These are phyloP conservation scores for Arabidopsis hybrid DNA, from an alignment of 441 rosid species.

Conservation along the genomic window DNA sequence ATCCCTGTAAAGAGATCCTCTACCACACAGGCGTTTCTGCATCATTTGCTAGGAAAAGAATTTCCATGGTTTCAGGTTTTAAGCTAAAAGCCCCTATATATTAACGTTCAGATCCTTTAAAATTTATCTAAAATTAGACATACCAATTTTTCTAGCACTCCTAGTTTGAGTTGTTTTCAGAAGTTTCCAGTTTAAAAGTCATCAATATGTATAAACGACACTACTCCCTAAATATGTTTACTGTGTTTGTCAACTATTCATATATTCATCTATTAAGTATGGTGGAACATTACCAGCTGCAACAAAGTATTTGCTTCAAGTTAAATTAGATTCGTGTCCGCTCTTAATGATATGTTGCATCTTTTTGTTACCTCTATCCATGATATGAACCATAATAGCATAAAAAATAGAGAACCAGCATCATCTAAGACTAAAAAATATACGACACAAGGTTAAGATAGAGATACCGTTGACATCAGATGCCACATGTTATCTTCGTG, in stretches of 20 bases:
- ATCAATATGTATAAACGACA: too few relatives aligned
- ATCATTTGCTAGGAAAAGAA: constrained; percentile 2
- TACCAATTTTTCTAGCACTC: background rate
- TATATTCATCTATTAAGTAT: background rate
- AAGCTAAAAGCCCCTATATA: background rate
- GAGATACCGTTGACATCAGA: constrained; percentile 68
- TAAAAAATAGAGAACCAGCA: constrained; percentile 12
- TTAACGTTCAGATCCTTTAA: background rate
- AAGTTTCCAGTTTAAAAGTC: background rate
- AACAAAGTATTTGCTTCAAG: constrained; percentile 4
- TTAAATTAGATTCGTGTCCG: background rate
- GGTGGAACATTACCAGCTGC: background rate
- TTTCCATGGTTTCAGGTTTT: background rate
- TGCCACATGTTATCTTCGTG: constrained; percentile 72
- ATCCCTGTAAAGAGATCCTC: constrained; percentile 5
- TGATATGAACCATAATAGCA: background rate
- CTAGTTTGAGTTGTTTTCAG: background rate
- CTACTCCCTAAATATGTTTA: too few relatives aligned
- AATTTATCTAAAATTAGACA: background rate
- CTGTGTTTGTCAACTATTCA: too few relatives aligned
- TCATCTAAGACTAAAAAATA: constrained; percentile 1
- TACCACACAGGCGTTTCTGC: constrained; percentile 1
- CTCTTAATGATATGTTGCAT: background rate
- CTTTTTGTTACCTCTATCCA: background rate
- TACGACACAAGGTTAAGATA: constrained; percentile 23